Evolutionary conservation across 2,329 filamentous ascomycete species (phyloP).

Genomic region (Venturia pyrina): DNA sequence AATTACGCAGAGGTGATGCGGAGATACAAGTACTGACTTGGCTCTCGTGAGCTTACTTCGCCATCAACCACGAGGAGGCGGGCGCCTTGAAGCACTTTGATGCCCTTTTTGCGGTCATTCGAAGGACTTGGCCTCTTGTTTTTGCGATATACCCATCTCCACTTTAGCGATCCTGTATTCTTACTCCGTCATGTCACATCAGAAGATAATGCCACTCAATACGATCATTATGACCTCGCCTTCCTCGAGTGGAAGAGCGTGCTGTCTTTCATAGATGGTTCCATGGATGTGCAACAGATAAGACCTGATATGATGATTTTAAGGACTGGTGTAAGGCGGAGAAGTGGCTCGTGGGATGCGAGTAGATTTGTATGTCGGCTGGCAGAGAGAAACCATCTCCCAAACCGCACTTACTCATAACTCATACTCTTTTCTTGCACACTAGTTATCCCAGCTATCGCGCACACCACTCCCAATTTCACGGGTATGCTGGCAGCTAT

Average conservation of each 20-base stretch:
- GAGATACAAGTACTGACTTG: background rate
- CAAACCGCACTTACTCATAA: too few relatives aligned
- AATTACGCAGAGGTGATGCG: background rate
- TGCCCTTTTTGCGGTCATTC: background rate
- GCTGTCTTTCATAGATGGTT: background rate
- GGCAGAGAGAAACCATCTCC: too few relatives aligned
- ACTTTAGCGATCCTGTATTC: background rate
- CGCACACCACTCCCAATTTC: too few relatives aligned
- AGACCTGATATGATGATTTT: background rate
- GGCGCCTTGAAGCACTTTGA: background rate
- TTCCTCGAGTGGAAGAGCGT: background rate
- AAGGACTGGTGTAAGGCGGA: background rate
- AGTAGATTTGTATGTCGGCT: background rate
- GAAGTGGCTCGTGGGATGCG: background rate
- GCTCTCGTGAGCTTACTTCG: background rate
- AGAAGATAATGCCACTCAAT: background rate
- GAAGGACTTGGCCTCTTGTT: background rate
- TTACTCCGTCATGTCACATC: background rate
- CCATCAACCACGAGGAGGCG: background rate
- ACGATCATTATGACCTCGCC: background rate
- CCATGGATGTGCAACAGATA: background rate
- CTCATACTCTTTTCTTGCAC: too few relatives aligned
- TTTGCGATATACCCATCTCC: slow-evolving; percentile 1
- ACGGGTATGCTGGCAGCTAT: too few relatives aligned
- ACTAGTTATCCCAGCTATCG: too few relatives aligned